Base-by-base conservation (phyloP, 257 asterid species). In the Osmanthus fragrans region DNA sequence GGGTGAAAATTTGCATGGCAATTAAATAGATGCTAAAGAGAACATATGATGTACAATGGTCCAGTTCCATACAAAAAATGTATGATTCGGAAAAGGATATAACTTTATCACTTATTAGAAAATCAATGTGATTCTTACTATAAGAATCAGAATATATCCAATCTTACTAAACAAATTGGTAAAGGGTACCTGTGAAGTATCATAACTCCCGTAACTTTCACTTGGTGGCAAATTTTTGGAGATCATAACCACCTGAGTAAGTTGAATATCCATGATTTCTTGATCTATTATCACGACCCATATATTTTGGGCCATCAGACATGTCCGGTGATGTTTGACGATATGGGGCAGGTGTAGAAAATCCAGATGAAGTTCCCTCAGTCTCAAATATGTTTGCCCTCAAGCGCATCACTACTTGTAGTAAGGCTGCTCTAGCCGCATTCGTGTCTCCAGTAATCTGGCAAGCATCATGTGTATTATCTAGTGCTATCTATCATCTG, bases 371-470 rank as follows among this genome's bases (percentile, higher is more conserved):
- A 75, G 81, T 74, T 80, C 92, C 94, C 64, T 88, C 97, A 73
- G 82, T 79, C 84, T 91, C 97, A 81, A 90, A 91, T 70, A 77
- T 7, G 74, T 92, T 94, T 74, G 84, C 84, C 81, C 97, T 91
- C 87, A 94, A 84, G 16, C 97, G 89, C 80, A 86, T 84, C 74
- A 85, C 30, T 71, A 94, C 91, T 91, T 86, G 97, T 73, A 87
- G 78, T 63, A 94, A 77, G 0, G 98, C 98, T 75, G 80, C 81
- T 74, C 85, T 84, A 68, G 95, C 93, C 74, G 91, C 90, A 83
- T 82, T 87, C 49, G 73, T 29, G 78, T 94, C 97, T 75, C 98
- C 98, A 64, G 88, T 79, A 79, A 94, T 90, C 98, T 94, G 88
- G 30, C 40, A 80, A 73, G 72, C 80, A 81, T 56, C n/a, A 63